Percentiles rank a stretch among this genome's conserved stretches.
These are phyloP conservation scores for Zychaea mexicana DNA, from an alignment of 371 early-diverging fungal genomes.

Conservation along the genomic window DNA sequence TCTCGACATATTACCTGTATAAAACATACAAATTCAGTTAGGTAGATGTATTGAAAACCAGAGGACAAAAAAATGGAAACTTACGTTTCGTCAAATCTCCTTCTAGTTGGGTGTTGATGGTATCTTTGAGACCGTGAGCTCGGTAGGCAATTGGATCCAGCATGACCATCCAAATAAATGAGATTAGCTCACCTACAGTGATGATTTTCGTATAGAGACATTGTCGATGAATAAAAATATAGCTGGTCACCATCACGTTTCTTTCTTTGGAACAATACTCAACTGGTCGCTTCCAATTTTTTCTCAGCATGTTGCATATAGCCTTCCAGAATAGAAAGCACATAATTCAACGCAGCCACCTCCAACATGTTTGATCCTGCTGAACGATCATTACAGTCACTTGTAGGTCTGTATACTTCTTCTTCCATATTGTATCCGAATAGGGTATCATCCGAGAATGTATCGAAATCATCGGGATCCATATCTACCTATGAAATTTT, in stretches of 20 bases:
- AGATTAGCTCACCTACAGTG: slow-evolving; percentile 30
- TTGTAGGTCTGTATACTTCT: slow-evolving; percentile 37
- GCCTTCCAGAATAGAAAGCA: slow-evolving; percentile 35
- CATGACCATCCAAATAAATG: slow-evolving; percentile 47
- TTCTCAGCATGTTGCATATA: slow-evolving; percentile 37
- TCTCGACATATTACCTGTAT: slow-evolving; percentile 31
- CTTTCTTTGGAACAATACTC: too few species aligned
- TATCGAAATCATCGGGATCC: slow-evolving; percentile 46
- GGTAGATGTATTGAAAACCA: not conserved
- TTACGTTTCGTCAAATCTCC: slow-evolving; percentile 31
- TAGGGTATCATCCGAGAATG: slow-evolving; percentile 48
- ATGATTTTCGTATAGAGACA: too few species aligned
- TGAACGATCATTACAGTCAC: slow-evolving; percentile 31
- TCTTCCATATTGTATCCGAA: slow-evolving; percentile 52
- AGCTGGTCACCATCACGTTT: too few species aligned
- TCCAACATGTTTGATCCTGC: slow-evolving; percentile 43
- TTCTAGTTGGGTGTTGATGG: slow-evolving; percentile 20
- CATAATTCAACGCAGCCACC: slow-evolving; percentile 38
- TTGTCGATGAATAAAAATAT: too few species aligned
- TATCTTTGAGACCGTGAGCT: slow-evolving; percentile 26
- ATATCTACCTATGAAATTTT: slow-evolving; percentile 32
- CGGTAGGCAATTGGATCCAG: slow-evolving; percentile 48
- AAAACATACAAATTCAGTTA: not conserved
- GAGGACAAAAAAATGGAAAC: too few species aligned
- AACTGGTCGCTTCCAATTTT: slow-evolving; percentile 24